Evolutionary conservation across 2,329 filamentous ascomycete genomes (phyloP), one percentile per base, ranked within the genome.

Genomic region (Diaporthe caulivora): DNA sequence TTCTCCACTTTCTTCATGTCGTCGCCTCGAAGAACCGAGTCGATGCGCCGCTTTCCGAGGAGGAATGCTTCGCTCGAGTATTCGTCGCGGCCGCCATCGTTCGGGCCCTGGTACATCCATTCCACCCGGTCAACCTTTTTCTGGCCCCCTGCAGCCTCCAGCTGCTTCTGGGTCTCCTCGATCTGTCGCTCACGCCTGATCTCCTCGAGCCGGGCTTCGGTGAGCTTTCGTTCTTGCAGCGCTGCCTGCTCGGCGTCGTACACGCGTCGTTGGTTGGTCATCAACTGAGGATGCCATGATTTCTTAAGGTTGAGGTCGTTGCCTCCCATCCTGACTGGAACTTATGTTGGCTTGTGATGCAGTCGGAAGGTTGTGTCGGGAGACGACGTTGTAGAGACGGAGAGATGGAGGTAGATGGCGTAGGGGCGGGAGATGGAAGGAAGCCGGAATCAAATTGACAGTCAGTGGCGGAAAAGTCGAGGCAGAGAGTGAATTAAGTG

Each of bases 81-180:
- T 6, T 89, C 90, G 51, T 91, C 94, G 40, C 93, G 93, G n/a
- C 87, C 86, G 47, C 94, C 94, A 79, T 90, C 87, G 65, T 92
- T 93, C 10, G 97, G 95, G 1, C 96, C 96, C 78, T 93, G 91
- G 84, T 99, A 99, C 95, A 99, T 98, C 94, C 97, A 99, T 79
- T 98, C 97, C 34, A 99, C 96, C 47, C 95, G 92, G 78, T 96
- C 92, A 40, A 93, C 85, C 70, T 93, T 89, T 80, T 95, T 95
- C 78, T 90, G 91, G 72, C 95, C 95, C 49, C 97, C 97, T 0
- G 95, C 93, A 2, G 93, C 92, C 83, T 98, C 97, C 72, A 98
- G 94, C 77, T 98, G 89, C 69, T 92, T 91, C 82, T 98, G 94
- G 1, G 98, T 90, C 82, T 98, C 95, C 82, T 98, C 95, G 77